Evolutionary conservation across 257 asterid species (phyloP), one percentile per base, ranked within the genome.

Genomic region (Euphrasia confusa): DNA sequence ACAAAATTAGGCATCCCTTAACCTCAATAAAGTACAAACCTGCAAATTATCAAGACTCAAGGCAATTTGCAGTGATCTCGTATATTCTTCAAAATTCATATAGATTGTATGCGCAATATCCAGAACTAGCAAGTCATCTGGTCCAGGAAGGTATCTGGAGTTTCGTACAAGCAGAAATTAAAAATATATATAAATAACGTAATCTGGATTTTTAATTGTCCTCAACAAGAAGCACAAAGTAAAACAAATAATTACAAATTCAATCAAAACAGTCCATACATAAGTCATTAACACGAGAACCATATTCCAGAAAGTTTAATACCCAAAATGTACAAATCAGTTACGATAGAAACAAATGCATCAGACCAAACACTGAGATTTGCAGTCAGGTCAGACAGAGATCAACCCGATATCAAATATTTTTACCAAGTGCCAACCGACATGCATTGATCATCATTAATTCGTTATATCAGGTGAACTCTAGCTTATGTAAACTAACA

Each of bases 71-170:
- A 93, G 83, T 4, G 97, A 95, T 59, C 84, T 84, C 14, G 95
- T 84, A 76, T 76, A 83, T 78, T 93, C 96, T 70, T 85, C 84
- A 63, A 81, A 87, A 56, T 81, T 87, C 94, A 87, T 78, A 75
- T 93, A 93, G 42, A 93, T 89, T 61, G 71, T 58, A 76, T 82
- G 81, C 7, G 95, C 95, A 60, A 85, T 89, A 64, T 87, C 99
- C 70, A 89, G 74, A 70, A 87, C 96, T 68, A 78, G 61, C 68
- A 67, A 76, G 78, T 89, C 99, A 47, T 93, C 99, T 11, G 96
- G 99, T 44, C 88, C 95, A 42, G 95, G 89, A 69, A 93, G 94
- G 85, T 89, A 93, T 48, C 97, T 92, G 86, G 60, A 60, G 44
- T 54, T 67, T 70, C 45, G 33, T 40, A 56, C 7, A 66, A 28